Percentiles rank a stretch among this genome's conserved stretches.
Conservation (phyloP, 2,329 filamentous ascomycete genomes). For the Drechslerella dactyloides region DNA sequence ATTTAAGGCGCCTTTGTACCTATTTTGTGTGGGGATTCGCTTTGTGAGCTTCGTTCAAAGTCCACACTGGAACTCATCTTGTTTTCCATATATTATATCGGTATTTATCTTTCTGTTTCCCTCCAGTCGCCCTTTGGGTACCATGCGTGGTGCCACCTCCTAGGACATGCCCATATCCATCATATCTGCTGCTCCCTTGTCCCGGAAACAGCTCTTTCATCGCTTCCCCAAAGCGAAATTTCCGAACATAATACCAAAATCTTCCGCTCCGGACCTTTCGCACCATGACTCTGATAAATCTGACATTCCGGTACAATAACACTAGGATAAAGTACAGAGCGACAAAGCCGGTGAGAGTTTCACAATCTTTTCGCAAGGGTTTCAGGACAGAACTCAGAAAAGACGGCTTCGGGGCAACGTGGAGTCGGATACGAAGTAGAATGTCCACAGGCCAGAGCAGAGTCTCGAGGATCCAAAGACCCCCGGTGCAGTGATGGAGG, state of each 20-base stretch:
- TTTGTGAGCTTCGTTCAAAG: no score
- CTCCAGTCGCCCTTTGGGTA: no score
- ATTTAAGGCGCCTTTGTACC: no score
- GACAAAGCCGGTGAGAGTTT: constrained; percentile 17
- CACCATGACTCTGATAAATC: constrained; percentile 19
- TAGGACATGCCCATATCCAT: neutral
- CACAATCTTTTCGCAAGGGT: constrained; percentile 20
- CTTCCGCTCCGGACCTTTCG: neutral
- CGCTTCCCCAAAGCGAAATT: neutral
- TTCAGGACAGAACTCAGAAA: constrained; percentile 9
- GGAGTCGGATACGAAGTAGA: constrained; percentile 26
- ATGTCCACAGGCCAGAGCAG: constrained; percentile 16
- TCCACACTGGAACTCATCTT: no score
- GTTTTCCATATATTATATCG: neutral
- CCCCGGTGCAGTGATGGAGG: constrained; percentile 1
- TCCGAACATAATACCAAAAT: neutral
- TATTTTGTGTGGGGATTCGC: no score
- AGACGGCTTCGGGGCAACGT: constrained; percentile 20
- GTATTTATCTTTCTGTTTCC: neutral
- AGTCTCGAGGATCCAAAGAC: constrained; percentile 1
- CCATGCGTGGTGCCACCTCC: no score
- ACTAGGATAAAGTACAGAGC: neutral
- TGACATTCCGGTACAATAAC: constrained; percentile 15
- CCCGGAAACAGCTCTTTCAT: neutral
- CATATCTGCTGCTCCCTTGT: no score